phyloP scores from a whole-genome alignment of 257 asterid species.

The Jasminum sambac region DNA sequence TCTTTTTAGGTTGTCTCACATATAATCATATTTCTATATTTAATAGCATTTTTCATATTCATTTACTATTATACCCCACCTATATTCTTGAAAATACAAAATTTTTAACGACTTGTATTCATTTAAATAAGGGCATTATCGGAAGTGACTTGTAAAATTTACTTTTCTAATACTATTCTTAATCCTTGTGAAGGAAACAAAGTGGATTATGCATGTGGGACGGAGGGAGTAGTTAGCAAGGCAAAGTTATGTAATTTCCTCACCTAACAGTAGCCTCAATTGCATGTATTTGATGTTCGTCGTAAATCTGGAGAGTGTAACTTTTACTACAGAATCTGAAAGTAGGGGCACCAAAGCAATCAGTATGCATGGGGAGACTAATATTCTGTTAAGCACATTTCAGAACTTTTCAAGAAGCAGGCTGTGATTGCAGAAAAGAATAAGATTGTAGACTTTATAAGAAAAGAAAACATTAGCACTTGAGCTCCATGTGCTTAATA shows the following conservation, averaged over 20 bases:
- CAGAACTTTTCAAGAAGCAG: background rate
- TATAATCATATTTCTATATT: too few species aligned
- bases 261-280: slow-evolving; percentile 62
- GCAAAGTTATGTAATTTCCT: slow-evolving; percentile 19
- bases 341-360: slow-evolving; percentile 10
- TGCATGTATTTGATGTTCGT: slow-evolving; percentile 49
- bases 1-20: too few species aligned
- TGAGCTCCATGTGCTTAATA: background rate
- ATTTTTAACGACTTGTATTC: too few species aligned
- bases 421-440: background rate
- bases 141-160: too few species aligned
- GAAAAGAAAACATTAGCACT: background rate
- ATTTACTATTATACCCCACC: too few species aligned
- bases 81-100: too few species aligned
- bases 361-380: background rate
- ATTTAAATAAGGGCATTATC: too few species aligned
- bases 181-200: too few species aligned
- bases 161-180: too few species aligned
- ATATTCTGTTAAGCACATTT: background rate
- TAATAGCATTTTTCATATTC: too few species aligned
- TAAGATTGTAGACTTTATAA: background rate
- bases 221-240: background rate
- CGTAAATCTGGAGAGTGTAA: slow-evolving; percentile 39
- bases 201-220: too few species aligned
- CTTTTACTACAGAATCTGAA: slow-evolving; percentile 44